Evolutionary conservation across 2,329 filamentous ascomycete genomes (phyloP).

Genomic region (Polytolypa hystricis): DNA sequence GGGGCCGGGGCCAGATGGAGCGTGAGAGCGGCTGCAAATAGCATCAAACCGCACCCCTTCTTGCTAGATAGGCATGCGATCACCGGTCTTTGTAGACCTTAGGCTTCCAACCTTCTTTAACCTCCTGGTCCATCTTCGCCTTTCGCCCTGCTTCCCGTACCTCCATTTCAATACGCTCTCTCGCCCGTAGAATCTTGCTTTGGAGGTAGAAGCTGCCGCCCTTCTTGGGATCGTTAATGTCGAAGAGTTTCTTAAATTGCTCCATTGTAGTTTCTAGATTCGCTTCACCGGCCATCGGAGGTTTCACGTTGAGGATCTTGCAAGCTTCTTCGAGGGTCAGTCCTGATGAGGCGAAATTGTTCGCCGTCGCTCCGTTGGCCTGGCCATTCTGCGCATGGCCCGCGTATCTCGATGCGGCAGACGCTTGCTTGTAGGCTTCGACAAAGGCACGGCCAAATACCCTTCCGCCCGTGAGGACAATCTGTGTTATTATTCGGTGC

Average conservation of each 20-base stretch:
- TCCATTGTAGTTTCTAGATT: slow-evolving; percentile 71
- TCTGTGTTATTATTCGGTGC: slow-evolving; percentile 87
- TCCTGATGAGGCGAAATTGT: slow-evolving; percentile 53
- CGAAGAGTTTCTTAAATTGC: slow-evolving; percentile 89
- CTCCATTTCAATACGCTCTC: slow-evolving; percentile 86
- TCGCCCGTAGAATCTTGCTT: slow-evolving; percentile 85
- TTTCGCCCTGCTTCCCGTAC: slow-evolving; percentile 60
- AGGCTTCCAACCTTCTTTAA: slow-evolving; percentile 81
- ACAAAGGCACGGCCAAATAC: slow-evolving; percentile 87
- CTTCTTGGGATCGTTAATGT: slow-evolving; percentile 87
- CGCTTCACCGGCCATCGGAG: slow-evolving; percentile 64
- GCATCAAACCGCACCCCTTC: no score
- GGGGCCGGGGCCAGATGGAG: neutral
- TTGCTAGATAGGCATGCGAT: no score
- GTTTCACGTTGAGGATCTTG: slow-evolving; percentile 92
- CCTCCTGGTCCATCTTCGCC: slow-evolving; percentile 62
- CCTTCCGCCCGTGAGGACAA: slow-evolving; percentile 79
- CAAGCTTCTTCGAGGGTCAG: slow-evolving; percentile 94
- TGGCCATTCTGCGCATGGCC: slow-evolving; percentile 56
- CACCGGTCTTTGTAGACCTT: slow-evolving; percentile 85
- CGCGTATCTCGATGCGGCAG: slow-evolving; percentile 73
- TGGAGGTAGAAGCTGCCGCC: slow-evolving; percentile 97
- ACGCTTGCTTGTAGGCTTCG: slow-evolving; percentile 92
- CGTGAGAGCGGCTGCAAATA: neutral
- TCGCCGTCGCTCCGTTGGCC: slow-evolving; percentile 33